Base-by-base conservation (phyloP, 2,329 filamentous ascomycete species). In the Fusarium camptoceras region DNA sequence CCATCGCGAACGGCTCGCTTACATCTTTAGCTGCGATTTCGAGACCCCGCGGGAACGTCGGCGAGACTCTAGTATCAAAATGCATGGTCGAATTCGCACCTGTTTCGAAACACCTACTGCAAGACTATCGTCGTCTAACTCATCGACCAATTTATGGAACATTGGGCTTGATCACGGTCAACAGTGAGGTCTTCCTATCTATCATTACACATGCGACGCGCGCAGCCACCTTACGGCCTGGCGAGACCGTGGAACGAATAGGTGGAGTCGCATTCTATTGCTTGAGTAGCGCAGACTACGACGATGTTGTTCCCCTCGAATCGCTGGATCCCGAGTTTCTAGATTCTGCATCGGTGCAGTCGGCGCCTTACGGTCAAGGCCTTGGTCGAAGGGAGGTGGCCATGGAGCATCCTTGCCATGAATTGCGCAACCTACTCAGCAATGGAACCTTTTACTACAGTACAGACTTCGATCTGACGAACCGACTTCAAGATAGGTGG, bases 381-480 rank as follows among this genome's bases (percentile, higher is more conserved):
- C 79, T 89, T 16, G 89, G 91, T 60, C 86, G 90, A 60, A 87
- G 88, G 73, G 94, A 98, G 44, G 83, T 88, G 43, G 81, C 90
- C 27, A 80, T 93, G 30, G 94, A 98, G 76, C 94, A 98, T 79
- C 96, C 96, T 9, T 98, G 95, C 79, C 84, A 94, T 74, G 93
- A 96, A 47, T 81, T 99, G 64, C 94, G 95, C 80, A 98, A 97
- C 84, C 87, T 99, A 39, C 84, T 99, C 59, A 92, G 93, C 77
- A 94, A 97, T 78, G 94, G 95, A 27, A 97, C 92, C 30, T 99
- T 99, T 78, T 99, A 98, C 79, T 99, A 98, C 82, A 98, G 94
- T 78, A 93, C 94, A n/a, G 94, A 98, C 79, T 99, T 99, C 79
- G 95, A 99, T 78, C 84, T 99, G 50, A 99, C 96, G 6, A 94